A percentile compares a stretch with the other conserved stretches of the same genome.
Conservation (phyloP, 179 eudicot species). For the Patellifolia procumbens region DNA sequence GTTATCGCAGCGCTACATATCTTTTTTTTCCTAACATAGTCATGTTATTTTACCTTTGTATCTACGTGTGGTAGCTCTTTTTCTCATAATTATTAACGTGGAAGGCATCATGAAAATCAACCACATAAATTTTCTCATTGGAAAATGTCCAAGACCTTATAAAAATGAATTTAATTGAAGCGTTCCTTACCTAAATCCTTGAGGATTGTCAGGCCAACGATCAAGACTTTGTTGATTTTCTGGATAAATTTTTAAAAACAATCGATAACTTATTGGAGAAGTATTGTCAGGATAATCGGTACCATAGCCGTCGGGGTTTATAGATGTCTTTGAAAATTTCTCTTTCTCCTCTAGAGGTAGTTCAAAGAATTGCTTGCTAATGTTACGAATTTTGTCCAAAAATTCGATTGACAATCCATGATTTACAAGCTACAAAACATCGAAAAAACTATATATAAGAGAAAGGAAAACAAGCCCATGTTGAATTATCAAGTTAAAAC, state of each 20-base stretch:
- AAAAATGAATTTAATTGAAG: too few species aligned
- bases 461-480: too few species aligned
- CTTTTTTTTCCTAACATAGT: too few species aligned
- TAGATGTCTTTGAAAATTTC: not conserved
- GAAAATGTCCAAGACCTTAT: not conserved
- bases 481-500: too few species aligned
- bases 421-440: slow-evolving; percentile 6
- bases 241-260: slow-evolving; percentile 3
- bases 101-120: too few species aligned
- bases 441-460: too few species aligned
- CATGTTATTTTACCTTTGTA: too few species aligned
- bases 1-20: too few species aligned
- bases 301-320: slow-evolving; percentile 6
- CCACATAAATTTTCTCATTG: too few species aligned
- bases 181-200: not conserved
- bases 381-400: slow-evolving; percentile 14
- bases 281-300: slow-evolving; percentile 8
- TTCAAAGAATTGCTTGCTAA: slow-evolving; percentile 2
- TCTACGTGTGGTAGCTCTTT: too few species aligned
- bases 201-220: slow-evolving; percentile 17
- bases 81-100: too few species aligned
- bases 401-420: slow-evolving; percentile 13
- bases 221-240: slow-evolving; percentile 3
- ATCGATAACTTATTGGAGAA: slow-evolving; percentile 3
- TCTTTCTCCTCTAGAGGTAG: slow-evolving; percentile 12